phyloP scores from a whole-genome alignment of 2,329 filamentous ascomycete genomes.

The Microcyclospora tardicrescens region DNA sequence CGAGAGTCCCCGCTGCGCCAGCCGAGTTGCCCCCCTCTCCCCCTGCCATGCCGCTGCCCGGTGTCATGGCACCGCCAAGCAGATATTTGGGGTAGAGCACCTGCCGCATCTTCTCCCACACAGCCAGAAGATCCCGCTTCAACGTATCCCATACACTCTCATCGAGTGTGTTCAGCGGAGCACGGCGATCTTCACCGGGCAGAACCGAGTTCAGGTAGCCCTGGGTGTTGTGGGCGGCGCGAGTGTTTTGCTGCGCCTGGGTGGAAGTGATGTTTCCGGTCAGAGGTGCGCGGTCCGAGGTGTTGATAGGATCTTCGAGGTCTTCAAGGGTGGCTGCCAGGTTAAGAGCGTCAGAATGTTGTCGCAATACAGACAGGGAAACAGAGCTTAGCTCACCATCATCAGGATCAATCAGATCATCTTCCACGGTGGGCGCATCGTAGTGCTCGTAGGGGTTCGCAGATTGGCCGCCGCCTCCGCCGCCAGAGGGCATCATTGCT shows the following conservation, averaged over 20 bases:
- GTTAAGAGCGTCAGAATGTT: neutral
- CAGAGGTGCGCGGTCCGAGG: slow-evolving; percentile 63
- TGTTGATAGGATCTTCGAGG: slow-evolving; percentile 73
- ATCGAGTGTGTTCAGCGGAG: slow-evolving; percentile 86
- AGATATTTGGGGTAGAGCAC: slow-evolving; percentile 94
- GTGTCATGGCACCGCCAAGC: slow-evolving; percentile 52
- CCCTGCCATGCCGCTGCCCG: slow-evolving; percentile 43
- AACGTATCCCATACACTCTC: slow-evolving; percentile 97
- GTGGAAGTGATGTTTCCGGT: slow-evolving; percentile 58
- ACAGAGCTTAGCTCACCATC: slow-evolving; percentile 29
- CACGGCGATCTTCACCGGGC: slow-evolving; percentile 80
- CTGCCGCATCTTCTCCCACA: slow-evolving; percentile 97
- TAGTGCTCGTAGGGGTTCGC: slow-evolving; percentile 28
- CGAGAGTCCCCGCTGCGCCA: slow-evolving; percentile 31
- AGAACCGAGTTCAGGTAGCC: slow-evolving; percentile 80
- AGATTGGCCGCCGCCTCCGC: slow-evolving; percentile 14
- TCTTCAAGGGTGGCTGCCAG: slow-evolving; percentile 71
- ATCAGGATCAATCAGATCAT: slow-evolving; percentile 41
- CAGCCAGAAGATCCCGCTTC: slow-evolving; percentile 75
- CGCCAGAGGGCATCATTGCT: slow-evolving; percentile 33
- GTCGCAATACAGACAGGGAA: neutral
- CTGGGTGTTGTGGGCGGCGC: slow-evolving; percentile 50
- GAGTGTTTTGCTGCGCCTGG: slow-evolving; percentile 43
- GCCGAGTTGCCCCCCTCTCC: slow-evolving; percentile 43
- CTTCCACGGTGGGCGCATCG: slow-evolving; percentile 34